Base-by-base conservation (phyloP, 2,329 filamentous ascomycete species). In the Tolypocladium amazonense region DNA sequence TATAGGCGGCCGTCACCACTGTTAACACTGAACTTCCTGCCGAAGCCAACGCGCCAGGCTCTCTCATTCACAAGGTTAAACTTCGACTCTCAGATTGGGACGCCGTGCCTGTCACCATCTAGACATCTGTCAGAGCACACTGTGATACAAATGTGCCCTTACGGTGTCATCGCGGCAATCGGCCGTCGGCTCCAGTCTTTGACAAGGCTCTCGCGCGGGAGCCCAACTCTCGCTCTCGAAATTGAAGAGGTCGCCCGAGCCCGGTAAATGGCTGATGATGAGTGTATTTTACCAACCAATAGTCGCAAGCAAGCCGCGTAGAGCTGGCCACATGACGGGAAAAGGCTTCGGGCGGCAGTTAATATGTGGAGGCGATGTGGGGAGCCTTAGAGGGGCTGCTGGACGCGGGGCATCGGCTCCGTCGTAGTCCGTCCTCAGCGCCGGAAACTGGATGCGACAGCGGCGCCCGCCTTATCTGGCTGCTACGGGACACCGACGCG, bases 341-440 rank as follows among this genome's bases (percentile, higher is more conserved):
- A 35, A 30, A 53, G 30, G 50, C 50, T 35, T 53, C 50, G 12
- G 43, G 50, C 50, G 30, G 20, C 35, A 37, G 35, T 33, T 33
- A 33, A 14, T 8, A 18, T 33, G 47, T 33, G 50, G 27, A 53
- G 50, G 27, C 27, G 3, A 18, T 30, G 20, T 54, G 50, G 30
- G 30, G 50, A 35, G 30, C 15, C 14, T 52, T n/a, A 7, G 47
- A 33, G 27, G 47, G 25, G 47, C 27, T 33, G 50, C 27, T 41
- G 54, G n/a, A n/a, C 14, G 55, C 27, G 55, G 55, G 55, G 55
- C 38, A 56, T 56, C 39, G 39, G 55, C 55, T 56, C 55, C 55
- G 55, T 56, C 55, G 55, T 45, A 30, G 55, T 15, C 37, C 35
- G 35, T 43, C 25, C 23, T 18, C 38, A 41, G 55, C 55, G 37